Evolutionary conservation across 768 basidiomycete genomes (phyloP), one percentile per base, ranked within the genome.

Genomic region (Guyanaporus albipodus): DNA sequence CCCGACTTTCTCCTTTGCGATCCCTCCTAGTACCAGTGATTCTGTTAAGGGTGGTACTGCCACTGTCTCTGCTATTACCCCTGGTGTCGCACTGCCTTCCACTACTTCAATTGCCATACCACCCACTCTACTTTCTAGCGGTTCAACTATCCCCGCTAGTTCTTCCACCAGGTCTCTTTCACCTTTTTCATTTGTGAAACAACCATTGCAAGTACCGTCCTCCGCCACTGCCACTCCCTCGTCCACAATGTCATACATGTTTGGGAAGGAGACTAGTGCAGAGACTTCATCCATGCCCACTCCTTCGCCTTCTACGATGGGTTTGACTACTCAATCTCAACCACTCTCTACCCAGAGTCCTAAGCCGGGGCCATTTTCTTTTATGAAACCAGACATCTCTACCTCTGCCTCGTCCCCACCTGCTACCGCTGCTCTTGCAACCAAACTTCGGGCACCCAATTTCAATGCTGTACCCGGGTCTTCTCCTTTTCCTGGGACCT

Each of bases 241-340:
- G 41, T 40, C 54, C 7, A 26, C 54, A 17, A 39, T 60, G 19
- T 59, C 69, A 23, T 67, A 62, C 45, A 63, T 67, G 50, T 66
- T 69, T 32, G 51, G 50, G 21, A 68, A 73, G 44, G 63, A 62
- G 22, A 21, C 44, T 26, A 26, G 51, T 56, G 46, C 34, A 21
- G 15, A 49, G 31, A 22, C 32, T 6, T 26, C 48, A 17, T 22
- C 50, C 8, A 33, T 42, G n/a, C 23, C 53, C 29, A n/a, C 37
- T 8, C 15, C 44, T 33, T 58, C 21, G 23, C 17, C 48, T 37
- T 51, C 49, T 15, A 42, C 35, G 23, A 27, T 38, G 17, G 44
- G 45, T 32, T 34, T 28, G 39, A 37, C 37, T 18, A 49, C 47
- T 11, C 52, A 54, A 37, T n/a, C 27, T 22, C 52, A 50, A 37